A percentile compares a stretch with the other conserved stretches of the same genome.
Conservation (phyloP, 768 basidiomycete genomes). For the Cystofilobasidium bisporidii region DNA sequence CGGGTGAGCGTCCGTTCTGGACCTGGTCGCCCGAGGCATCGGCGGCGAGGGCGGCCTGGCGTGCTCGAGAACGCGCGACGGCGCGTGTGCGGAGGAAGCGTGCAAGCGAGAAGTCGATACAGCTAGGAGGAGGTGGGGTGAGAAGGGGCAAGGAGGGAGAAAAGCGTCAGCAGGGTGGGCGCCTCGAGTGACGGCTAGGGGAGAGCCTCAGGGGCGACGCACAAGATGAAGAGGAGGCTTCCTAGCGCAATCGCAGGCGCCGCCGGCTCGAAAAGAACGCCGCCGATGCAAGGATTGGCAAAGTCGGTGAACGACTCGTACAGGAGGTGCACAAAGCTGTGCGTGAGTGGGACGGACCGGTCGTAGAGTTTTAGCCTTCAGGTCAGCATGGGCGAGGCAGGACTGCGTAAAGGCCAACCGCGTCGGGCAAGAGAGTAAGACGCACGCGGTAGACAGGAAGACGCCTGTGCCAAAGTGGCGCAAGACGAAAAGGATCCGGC, state of each 20-base stretch:
- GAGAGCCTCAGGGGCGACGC: conserved; percentile 27
- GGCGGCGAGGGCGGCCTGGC: not conserved
- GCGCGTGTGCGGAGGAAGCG: not conserved
- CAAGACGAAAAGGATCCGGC: not conserved
- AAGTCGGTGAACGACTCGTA: conserved; percentile 41
- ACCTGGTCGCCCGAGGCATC: not conserved
- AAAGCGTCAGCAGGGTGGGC: too few species aligned
- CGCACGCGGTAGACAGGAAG: not conserved
- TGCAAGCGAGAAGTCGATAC: not conserved
- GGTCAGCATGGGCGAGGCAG: not conserved
- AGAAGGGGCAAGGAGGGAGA: too few species aligned
- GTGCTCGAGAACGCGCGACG: not conserved
- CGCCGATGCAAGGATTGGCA: conserved; percentile 30
- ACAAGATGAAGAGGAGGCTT: conserved; percentile 36
- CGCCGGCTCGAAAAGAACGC: conserved; percentile 38
- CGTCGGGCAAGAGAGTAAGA: not conserved
- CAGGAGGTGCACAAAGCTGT: conserved; percentile 37
- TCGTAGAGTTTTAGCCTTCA: not conserved
- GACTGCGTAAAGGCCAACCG: not conserved
- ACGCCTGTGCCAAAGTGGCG: not conserved
- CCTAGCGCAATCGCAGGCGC: conserved; percentile 40
- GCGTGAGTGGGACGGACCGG: not conserved
- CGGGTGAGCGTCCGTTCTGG: too few species aligned
- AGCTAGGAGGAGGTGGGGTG: not conserved
- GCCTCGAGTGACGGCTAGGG: too few species aligned